Conservation (phyloP, 129 eudicot species). For the Solidago caesia region DNA sequence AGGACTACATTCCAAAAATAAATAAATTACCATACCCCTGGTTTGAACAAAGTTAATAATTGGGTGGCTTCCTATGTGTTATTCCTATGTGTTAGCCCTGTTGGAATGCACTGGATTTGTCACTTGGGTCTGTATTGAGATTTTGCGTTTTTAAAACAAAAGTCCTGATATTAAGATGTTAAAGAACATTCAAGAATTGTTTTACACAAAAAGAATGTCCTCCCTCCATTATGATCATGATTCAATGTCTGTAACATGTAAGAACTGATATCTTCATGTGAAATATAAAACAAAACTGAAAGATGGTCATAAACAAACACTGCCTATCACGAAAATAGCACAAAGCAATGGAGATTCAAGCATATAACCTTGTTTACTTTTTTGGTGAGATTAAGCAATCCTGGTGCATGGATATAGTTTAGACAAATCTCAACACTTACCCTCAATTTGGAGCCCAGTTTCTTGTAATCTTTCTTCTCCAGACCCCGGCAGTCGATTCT, state of each 20-base stretch:
- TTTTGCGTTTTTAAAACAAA: neutral
- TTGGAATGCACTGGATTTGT: neutral
- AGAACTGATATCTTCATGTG: neutral
- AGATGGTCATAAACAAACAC: neutral
- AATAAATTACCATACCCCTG: neutral
- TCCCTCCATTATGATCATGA: neutral
- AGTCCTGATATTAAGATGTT: neutral
- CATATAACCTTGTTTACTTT: neutral
- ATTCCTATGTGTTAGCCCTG: neutral
- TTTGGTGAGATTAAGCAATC: neutral
- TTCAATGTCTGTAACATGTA: neutral
- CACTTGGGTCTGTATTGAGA: neutral
- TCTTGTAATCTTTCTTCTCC: slow-evolving; percentile 72
- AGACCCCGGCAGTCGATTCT: slow-evolving; percentile 88
- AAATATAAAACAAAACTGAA: neutral
- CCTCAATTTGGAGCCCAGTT: slow-evolving; percentile 79
- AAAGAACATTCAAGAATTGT: neutral
- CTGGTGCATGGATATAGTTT: neutral
- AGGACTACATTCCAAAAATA: neutral
- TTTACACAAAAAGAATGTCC: neutral
- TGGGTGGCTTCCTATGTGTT: neutral
- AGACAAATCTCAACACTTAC: slow-evolving; percentile 33
- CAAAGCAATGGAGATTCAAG: neutral
- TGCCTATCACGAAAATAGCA: neutral
- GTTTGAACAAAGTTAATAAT: neutral